A percentile compares a stretch with the other conserved stretches of the same genome.
These are phyloP conservation scores for Angomonas deanei DNA, from an alignment of 208 protist species.

Conservation along the genomic window DNA sequence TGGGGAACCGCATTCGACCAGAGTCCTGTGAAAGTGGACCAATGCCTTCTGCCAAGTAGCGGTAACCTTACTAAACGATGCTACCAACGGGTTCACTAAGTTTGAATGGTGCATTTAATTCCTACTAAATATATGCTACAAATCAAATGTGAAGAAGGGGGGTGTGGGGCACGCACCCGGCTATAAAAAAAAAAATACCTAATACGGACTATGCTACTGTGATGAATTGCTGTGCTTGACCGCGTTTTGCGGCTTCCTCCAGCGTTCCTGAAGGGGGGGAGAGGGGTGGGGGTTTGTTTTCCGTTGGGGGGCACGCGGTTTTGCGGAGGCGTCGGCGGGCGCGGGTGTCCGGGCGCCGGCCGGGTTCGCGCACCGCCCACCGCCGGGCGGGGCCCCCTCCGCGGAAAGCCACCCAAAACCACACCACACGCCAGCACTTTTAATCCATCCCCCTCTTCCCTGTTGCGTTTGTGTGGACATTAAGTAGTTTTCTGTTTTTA, in stretches of 20 bases:
- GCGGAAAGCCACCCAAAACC: neutral
- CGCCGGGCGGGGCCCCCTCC: neutral
- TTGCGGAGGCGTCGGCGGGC: neutral
- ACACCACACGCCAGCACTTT: no score
- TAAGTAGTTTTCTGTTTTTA: no score
- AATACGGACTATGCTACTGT: no score
- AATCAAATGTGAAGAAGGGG: no score
- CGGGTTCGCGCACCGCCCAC: neutral
- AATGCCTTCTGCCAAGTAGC: constrained; percentile 31
- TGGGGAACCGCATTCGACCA: constrained; percentile 39
- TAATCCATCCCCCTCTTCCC: neutral
- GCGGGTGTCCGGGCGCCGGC: neutral
- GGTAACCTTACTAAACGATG: neutral
- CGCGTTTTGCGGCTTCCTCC: no score
- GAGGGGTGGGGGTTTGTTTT: neutral
- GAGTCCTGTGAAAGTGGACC: constrained; percentile 23
- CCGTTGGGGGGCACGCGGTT: neutral
- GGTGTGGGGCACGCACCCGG: no score
- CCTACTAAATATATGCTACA: neutral
- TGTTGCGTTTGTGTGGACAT: no score
- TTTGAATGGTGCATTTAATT: constrained; percentile 13
- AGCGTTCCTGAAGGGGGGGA: no score
- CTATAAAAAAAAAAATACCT: no score
- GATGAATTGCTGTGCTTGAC: no score
- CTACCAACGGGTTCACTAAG: constrained; percentile 6